Conservation (phyloP, 2,329 filamentous ascomycete species). For the Sporothrix inflata region DNA sequence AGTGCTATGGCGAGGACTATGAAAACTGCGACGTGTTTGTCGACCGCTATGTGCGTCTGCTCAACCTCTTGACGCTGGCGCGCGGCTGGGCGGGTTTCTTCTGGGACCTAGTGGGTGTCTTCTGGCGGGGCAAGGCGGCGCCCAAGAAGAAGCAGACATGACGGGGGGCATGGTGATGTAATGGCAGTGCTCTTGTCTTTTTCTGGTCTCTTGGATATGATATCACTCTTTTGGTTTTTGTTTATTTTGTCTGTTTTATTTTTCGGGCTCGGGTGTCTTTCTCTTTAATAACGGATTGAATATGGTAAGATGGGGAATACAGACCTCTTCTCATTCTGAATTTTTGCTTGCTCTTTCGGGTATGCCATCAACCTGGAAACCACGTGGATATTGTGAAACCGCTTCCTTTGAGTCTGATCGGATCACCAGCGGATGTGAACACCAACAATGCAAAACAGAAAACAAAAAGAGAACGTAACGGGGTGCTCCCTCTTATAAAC, state of each 20-base stretch:
- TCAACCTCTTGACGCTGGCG: slow-evolving; percentile 55
- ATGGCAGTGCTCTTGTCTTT: background rate
- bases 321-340: background rate
- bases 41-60: slow-evolving; percentile 54
- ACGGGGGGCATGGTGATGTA: too few species aligned
- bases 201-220: slow-evolving; percentile 10
- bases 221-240: slow-evolving; percentile 6
- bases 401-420: background rate
- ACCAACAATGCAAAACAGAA: background rate
- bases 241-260: background rate
- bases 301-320: background rate
- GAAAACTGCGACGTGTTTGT: slow-evolving; percentile 60
- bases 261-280: background rate
- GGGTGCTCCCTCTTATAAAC: background rate
- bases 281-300: background rate
- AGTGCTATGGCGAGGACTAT: slow-evolving; percentile 63
- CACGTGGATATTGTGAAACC: slow-evolving; percentile 23
- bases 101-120: slow-evolving; percentile 40
- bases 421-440: background rate
- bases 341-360: background rate
- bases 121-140: background rate
- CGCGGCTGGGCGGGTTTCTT: slow-evolving; percentile 59
- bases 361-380: background rate
- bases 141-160: slow-evolving; percentile 3
- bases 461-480: background rate